Conservation (phyloP, 108 stramenopile species). For the Fragilaria crotonensis region DNA sequence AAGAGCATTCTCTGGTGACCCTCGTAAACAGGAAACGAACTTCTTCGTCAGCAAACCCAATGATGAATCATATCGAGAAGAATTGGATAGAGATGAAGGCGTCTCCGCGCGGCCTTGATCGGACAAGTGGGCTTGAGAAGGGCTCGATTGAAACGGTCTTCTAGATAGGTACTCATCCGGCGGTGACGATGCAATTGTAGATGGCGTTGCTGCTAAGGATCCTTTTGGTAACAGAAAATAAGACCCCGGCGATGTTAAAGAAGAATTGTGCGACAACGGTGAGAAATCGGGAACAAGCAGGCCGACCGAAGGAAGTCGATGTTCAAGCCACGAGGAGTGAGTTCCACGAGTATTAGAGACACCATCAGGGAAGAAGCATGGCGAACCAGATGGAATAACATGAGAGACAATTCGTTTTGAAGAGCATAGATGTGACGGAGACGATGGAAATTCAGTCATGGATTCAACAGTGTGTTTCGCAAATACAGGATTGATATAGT, state of each 20-base stretch:
- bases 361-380: no score
- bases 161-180: neutral
- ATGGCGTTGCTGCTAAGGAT: neutral
- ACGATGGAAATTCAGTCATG: no score
- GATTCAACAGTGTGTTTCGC: no score
- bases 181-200: conserved; percentile 3
- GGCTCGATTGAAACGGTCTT: neutral
- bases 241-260: neutral
- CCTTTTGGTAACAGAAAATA: neutral
- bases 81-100: neutral
- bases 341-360: no score
- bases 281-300: neutral
- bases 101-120: conserved; percentile 3
- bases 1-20: conserved; percentile 44
- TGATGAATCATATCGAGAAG: conserved; percentile 76
- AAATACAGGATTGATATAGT: conserved; percentile 41
- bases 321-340: no score
- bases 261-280: neutral
- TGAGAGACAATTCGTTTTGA: no score
- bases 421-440: no score
- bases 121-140: neutral
- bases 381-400: no score
- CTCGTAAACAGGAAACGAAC: conserved; percentile 73
- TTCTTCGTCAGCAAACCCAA: conserved; percentile 87
- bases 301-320: neutral